These are phyloP conservation scores for Trametes polyzona DNA, from an alignment of 1,284 basidiomycete species.

Conservation along the genomic window DNA sequence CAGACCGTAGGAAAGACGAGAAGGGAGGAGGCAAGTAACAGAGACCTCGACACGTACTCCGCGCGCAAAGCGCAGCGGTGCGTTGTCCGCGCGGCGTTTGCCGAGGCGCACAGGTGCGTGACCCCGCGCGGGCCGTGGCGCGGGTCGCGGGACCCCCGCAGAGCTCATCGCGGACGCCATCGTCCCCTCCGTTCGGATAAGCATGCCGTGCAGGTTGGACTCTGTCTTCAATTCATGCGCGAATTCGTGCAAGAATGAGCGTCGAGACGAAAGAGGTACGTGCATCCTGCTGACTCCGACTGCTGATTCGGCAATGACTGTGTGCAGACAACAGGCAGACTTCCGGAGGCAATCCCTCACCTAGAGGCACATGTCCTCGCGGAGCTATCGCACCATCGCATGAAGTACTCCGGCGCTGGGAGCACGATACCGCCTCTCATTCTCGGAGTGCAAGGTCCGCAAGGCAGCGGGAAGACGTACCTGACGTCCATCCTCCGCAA, in stretches of 20 bases:
- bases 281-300: background rate
- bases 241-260: background rate
- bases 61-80: no score
- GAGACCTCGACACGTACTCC: no score
- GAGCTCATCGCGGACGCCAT: background rate
- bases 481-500: slow-evolving; percentile 60
- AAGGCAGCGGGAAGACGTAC: slow-evolving; percentile 84
- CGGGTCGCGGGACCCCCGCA: slow-evolving; percentile 1
- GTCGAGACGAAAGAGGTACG: background rate
- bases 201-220: no score
- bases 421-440: slow-evolving; percentile 56
- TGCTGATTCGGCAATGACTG: background rate
- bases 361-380: slow-evolving; percentile 50
- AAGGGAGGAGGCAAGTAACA: no score
- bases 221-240: background rate
- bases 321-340: background rate
- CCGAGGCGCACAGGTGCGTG: slow-evolving; percentile 2
- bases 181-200: background rate
- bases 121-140: background rate
- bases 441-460: slow-evolving; percentile 86
- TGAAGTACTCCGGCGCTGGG: background rate
- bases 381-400: slow-evolving; percentile 38
- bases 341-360: slow-evolving; percentile 37
- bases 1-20: no score
- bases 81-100: slow-evolving; percentile 9